Conservation (phyloP, 352 stramenopile genomes). For the Blastocystis sp. region DNA sequence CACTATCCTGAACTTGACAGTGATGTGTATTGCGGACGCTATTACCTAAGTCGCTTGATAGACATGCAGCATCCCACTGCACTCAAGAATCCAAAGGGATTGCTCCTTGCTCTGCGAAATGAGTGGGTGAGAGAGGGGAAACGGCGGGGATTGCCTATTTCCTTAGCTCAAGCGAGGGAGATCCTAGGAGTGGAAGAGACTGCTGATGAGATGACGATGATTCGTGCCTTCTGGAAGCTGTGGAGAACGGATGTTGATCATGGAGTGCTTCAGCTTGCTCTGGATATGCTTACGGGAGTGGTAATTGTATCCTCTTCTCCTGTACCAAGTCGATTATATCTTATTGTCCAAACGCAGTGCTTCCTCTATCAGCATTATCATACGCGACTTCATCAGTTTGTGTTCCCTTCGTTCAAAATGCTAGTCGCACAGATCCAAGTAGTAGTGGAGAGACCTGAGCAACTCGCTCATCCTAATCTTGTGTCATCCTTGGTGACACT, state of each 20-base stretch:
- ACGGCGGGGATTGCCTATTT: background rate
- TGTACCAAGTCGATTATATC: background rate
- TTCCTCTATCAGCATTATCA: background rate
- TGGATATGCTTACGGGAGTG: background rate
- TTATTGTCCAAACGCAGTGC: background rate
- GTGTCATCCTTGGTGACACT: background rate
- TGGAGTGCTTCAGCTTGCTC: background rate
- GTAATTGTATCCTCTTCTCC: background rate
- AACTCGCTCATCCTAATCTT: background rate
- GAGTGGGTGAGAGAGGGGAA: conserved; percentile 51
- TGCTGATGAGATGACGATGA: background rate
- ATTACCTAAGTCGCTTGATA: conserved; percentile 6
- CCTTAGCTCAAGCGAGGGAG: background rate
- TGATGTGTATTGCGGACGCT: conserved; percentile 12
- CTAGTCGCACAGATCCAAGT: conserved; percentile 8
- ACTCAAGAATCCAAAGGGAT: background rate
- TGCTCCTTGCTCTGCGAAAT: background rate
- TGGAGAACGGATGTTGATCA: background rate
- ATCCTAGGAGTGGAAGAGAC: background rate
- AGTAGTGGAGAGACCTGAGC: background rate
- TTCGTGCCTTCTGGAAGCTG: background rate
- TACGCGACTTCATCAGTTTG: background rate
- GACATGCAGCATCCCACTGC: background rate
- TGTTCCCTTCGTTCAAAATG: conserved; percentile 13
- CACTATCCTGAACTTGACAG: background rate